Evolutionary conservation across 2,329 filamentous ascomycete genomes (phyloP).

Genomic region (Annulohypoxylon truncatum): DNA sequence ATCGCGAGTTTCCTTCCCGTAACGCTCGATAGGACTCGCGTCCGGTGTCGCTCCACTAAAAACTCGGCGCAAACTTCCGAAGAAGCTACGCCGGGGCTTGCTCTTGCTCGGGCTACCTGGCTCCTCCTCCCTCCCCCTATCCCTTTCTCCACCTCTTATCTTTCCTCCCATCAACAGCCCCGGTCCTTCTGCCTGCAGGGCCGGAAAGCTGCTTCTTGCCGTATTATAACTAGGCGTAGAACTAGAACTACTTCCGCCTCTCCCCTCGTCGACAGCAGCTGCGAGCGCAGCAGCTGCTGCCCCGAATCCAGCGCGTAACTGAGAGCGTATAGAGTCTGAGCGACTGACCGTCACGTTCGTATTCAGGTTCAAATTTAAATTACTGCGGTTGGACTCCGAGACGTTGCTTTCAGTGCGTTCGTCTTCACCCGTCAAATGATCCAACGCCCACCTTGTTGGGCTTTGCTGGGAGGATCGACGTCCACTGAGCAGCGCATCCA

Average conservation of each 20-base stretch:
- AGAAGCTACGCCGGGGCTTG: conserved; percentile 70
- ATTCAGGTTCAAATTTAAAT: conserved; percentile 41
- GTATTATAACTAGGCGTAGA: conserved; percentile 62
- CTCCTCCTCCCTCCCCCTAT: conserved; percentile 44
- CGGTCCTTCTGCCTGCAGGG: conserved; percentile 66
- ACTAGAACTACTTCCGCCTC: conserved; percentile 50
- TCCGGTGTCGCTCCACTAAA: conserved; percentile 61
- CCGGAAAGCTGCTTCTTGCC: conserved; percentile 63
- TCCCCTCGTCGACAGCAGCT: conserved; percentile 45
- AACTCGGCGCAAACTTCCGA: conserved; percentile 75
- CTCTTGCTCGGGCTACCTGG: conserved; percentile 68
- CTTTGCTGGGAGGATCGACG: conserved; percentile 47
- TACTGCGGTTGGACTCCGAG: conserved; percentile 65
- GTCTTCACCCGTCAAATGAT: conserved; percentile 56
- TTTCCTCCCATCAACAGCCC: conserved; percentile 55
- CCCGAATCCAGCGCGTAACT: conserved; percentile 51
- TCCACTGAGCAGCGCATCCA: conserved; percentile 62
- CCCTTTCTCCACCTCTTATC: conserved; percentile 43
- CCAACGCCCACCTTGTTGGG: conserved; percentile 31
- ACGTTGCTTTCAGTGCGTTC: conserved; percentile 67
- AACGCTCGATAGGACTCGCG: conserved; percentile 44
- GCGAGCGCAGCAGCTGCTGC: conserved; percentile 48
- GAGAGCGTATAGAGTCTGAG: conserved; percentile 53
- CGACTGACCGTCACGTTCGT: conserved; percentile 50
- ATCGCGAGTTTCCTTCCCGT: conserved; percentile 46